phyloP scores from a whole-genome alignment of 805 yeast species.

The Hanseniaspora mollemarum region DNA sequence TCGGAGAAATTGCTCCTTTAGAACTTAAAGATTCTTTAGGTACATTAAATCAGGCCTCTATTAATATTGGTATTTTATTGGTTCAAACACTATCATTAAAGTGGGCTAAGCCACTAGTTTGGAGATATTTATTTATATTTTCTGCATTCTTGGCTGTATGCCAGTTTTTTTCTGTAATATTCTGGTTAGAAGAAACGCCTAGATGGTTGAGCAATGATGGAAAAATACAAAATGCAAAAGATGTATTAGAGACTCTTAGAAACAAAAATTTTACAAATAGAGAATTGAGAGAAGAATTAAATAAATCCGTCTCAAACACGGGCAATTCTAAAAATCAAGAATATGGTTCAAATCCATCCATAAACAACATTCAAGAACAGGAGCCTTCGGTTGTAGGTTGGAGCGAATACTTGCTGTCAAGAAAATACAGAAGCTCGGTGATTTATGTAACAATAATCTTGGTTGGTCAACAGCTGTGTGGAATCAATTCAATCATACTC shows the following conservation, averaged over 20 bases:
- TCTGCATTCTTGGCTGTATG: slow-evolving; percentile 47
- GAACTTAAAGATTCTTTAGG: slow-evolving; percentile 67
- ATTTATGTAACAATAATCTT: slow-evolving; percentile 59
- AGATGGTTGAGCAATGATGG: slow-evolving; percentile 50
- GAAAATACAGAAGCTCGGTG: slow-evolving; percentile 46
- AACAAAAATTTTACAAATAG: slow-evolving; percentile 23
- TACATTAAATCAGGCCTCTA: slow-evolving; percentile 76
- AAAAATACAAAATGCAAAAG: slow-evolving; percentile 33
- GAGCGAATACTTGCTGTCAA: slow-evolving; percentile 38
- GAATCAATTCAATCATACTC: slow-evolving; percentile 83
- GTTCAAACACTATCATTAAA: slow-evolving; percentile 65
- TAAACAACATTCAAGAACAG: not conserved
- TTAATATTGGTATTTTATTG: slow-evolving; percentile 70
- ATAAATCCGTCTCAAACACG: not conserved
- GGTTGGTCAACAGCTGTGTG: slow-evolving; percentile 81
- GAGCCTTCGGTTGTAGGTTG: slow-evolving; percentile 20
- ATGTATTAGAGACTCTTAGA: slow-evolving; percentile 30
- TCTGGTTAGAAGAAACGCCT: slow-evolving; percentile 60
- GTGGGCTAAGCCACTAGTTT: slow-evolving; percentile 52
- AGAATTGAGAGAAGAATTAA: not conserved
- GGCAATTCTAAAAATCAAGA: no score
- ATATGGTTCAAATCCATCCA: not conserved
- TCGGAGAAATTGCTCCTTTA: slow-evolving; percentile 69
- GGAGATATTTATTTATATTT: slow-evolving; percentile 61
- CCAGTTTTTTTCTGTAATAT: slow-evolving; percentile 36